A percentile compares a stretch with the other conserved stretches of the same genome.
phyloP scores from a whole-genome alignment of 768 basidiomycete genomes.

The Serendipita sp. region DNA sequence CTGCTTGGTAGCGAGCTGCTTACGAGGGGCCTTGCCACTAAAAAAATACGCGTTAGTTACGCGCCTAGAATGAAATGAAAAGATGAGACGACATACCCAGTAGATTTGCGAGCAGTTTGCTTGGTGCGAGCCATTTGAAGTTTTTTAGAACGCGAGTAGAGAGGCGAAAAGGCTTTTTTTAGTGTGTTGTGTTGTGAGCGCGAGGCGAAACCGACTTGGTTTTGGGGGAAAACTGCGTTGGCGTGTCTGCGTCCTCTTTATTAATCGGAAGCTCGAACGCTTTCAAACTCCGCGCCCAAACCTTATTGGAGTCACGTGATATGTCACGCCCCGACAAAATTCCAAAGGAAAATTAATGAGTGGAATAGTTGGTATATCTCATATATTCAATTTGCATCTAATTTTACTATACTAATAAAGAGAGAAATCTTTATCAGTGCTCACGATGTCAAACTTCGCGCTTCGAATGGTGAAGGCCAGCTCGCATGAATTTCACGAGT shows the following conservation, averaged over 20 bases:
- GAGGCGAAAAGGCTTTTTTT: neutral
- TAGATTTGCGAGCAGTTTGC: slow-evolving; percentile 81
- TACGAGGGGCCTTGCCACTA: slow-evolving; percentile 19
- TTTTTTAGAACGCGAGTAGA: neutral
- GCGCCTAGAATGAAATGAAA: slow-evolving; percentile 4
- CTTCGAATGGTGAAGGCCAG: no score
- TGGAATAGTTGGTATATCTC: no score
- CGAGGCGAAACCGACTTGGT: no score
- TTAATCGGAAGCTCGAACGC: neutral
- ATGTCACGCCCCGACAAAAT: neutral
- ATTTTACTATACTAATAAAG: no score
- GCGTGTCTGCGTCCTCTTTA: neutral
- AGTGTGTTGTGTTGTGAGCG: neutral
- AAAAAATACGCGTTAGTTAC: neutral
- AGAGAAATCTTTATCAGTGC: no score
- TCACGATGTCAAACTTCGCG: no score
- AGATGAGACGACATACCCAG: slow-evolving; percentile 45
- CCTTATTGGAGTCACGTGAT: slow-evolving; percentile 6
- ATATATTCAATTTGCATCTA: no score
- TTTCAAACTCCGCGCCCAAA: neutral
- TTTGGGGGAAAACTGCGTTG: neutral
- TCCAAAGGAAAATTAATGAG: neutral
- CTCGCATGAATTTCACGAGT: no score
- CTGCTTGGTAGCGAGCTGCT: slow-evolving; percentile 32
- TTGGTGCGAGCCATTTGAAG: slow-evolving; percentile 17